phyloP scores from a whole-genome alignment of 208 protist species.

The Leishmania mexicana region DNA sequence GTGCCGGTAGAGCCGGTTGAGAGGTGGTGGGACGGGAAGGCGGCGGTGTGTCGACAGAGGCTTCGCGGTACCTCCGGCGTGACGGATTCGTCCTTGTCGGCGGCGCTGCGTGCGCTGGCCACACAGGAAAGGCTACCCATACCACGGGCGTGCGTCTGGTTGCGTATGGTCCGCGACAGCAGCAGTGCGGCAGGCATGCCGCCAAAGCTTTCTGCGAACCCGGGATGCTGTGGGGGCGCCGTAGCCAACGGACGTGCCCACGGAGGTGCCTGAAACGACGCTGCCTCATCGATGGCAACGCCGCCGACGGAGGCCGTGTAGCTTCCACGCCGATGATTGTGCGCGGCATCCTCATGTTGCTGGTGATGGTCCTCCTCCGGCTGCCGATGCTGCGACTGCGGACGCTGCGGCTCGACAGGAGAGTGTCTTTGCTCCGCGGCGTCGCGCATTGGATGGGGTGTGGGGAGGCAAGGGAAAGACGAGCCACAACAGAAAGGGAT shows the following conservation, averaged over 20 bases:
- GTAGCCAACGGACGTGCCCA: neutral
- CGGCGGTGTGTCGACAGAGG: neutral
- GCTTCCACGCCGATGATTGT: neutral
- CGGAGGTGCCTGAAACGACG: neutral
- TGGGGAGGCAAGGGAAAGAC: too few relatives aligned
- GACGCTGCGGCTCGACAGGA: neutral
- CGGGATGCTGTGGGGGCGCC: conserved; percentile 2
- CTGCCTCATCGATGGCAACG: neutral
- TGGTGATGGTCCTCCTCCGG: conserved; percentile 2
- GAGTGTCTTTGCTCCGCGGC: neutral
- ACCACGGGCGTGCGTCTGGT: conserved; percentile 11
- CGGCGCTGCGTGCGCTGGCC: conserved; percentile 13
- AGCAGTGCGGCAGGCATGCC: conserved; percentile 15
- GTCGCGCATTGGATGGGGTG: conserved; percentile 8
- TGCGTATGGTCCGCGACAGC: conserved; percentile 34
- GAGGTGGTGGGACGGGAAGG: neutral
- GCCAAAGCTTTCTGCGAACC: neutral
- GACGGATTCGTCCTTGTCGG: conserved; percentile 16
- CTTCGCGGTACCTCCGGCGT: conserved; percentile 1
- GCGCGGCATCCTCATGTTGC: neutral
- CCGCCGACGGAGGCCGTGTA: conserved; percentile 2
- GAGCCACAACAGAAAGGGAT: too few relatives aligned
- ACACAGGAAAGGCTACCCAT: conserved; percentile 2
- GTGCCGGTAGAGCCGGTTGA: neutral
- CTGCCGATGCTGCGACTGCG: conserved; percentile 2